Conservation (phyloP, 305 asterid genomes). For the Petunia hybrid region DNA sequence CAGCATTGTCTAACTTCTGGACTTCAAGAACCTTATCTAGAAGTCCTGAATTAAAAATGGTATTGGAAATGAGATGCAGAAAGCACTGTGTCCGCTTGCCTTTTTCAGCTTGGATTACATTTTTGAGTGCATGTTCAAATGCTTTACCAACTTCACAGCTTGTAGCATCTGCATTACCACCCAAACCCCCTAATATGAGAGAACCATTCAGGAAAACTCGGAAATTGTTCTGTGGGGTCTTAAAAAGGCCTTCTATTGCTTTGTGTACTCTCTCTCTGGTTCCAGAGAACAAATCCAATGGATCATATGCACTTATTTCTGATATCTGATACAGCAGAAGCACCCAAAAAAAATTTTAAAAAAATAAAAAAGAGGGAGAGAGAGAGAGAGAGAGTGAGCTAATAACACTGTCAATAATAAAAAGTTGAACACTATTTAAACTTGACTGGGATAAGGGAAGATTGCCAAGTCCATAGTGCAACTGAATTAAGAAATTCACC, state of each 20-base stretch:
- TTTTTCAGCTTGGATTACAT: constrained; percentile 62
- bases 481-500: constrained; percentile 27
- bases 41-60: constrained; percentile 64
- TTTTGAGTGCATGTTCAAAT: constrained; percentile 69
- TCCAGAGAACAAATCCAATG: constrained; percentile 83
- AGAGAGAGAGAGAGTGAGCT: background rate
- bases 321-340: constrained; percentile 60
- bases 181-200: constrained; percentile 79
- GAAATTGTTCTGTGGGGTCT: constrained; percentile 90
- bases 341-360: background rate
- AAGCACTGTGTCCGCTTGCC: constrained; percentile 66
- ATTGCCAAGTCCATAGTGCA: background rate
- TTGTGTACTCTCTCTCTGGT: constrained; percentile 71
- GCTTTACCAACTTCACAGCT: constrained; percentile 50
- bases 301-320: constrained; percentile 80
- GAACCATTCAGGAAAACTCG: constrained; percentile 89
- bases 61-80: constrained; percentile 72
- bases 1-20: constrained; percentile 80
- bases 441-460: background rate
- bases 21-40: constrained; percentile 78
- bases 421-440: background rate
- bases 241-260: constrained; percentile 69
- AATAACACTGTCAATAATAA: background rate
- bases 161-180: constrained; percentile 57
- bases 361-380: background rate